Evolutionary conservation across 2,329 filamentous ascomycete genomes (phyloP), one percentile per base, ranked within the genome.

Genomic region (Lasiodiplodia theobromae): DNA sequence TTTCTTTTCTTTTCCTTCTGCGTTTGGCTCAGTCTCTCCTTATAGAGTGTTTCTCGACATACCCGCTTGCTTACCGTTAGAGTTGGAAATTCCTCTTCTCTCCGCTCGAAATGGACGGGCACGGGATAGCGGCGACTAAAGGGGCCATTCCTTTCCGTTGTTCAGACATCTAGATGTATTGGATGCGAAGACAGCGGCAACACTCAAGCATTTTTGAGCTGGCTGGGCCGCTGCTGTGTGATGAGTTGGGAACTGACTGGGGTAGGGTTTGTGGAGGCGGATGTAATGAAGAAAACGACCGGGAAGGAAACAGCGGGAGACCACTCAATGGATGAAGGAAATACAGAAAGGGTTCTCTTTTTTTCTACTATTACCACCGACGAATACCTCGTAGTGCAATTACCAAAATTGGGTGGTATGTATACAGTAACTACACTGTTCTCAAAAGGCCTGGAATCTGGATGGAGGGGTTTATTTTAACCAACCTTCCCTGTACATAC

Each of bases 281-380:
- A 53, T 52, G 60, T 64, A 64, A 64, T 64, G 60, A 64, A 38
- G 31, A 64, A 63, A 64, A 64, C 47, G 60, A 64, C 60, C 16
- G 47, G 60, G 51, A 64, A 64, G 60, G 60, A 64, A 52, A 64
- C 31, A 64, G 31, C 31, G 28, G 37, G 31, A 38, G 47, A 53
- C 28, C 31, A 52, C 52, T 21, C 60, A 52, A 52, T 52, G 60
- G 60, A 64, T 64, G 60, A 38, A 25, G 31, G 60, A 38, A 62
- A 62, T 62, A 62, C 58, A 62, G 58, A 49, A 62, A 25, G 60
- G 60, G 28, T 52, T 52, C 14, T 38, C 23, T 53, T 52, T 25
- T 52, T 52, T 34, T 51, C 44, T 51, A 52, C 47, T 62, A 21
- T 44, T 64, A 52, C 44, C 31, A 34, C 47, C 60, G 44, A 47